Evolutionary conservation across 805 yeast genomes (phyloP).

Genomic region (Wickerhamomyces chaumierensis): DNA sequence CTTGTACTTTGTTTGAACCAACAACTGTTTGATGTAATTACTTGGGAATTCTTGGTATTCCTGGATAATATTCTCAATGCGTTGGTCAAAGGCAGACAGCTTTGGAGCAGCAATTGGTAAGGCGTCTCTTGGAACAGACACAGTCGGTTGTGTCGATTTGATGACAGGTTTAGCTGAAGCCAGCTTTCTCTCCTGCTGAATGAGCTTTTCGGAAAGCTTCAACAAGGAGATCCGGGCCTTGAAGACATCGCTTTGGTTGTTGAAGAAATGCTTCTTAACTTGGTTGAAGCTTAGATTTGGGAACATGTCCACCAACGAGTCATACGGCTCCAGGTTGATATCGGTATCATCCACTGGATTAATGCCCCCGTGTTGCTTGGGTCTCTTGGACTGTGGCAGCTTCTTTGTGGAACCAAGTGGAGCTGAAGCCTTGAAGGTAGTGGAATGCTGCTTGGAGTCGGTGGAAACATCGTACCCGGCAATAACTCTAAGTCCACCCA

Average conservation of each 20-base stretch:
- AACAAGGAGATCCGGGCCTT: not conserved
- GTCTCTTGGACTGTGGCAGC: no score
- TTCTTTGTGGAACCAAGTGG: not conserved
- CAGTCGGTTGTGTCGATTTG: no score
- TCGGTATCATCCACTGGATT: not conserved
- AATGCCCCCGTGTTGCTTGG: no score
- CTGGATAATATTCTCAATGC: not conserved
- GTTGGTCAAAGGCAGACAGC: not conserved
- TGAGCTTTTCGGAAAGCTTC: not conserved
- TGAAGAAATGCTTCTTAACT: not conserved
- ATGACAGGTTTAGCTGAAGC: no score
- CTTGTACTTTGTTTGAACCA: not conserved
- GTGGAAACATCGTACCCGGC: no score
- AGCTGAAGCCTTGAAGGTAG: not conserved
- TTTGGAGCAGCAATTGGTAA: not conserved
- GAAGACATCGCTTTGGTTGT: not conserved
- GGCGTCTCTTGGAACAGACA: not conserved
- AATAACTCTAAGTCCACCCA: no score
- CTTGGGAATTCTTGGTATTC: not conserved
- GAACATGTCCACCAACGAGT: not conserved
- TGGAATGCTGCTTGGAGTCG: no score
- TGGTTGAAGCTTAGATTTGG: not conserved
- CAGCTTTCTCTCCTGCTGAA: no score
- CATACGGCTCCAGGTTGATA: not conserved
- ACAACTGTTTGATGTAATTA: not conserved